A percentile compares a stretch with the other conserved stretches of the same genome.
These are phyloP conservation scores for Antarctomyces pellizariae DNA, from an alignment of 495 filamentous ascomycete genomes.

Conservation along the genomic window DNA sequence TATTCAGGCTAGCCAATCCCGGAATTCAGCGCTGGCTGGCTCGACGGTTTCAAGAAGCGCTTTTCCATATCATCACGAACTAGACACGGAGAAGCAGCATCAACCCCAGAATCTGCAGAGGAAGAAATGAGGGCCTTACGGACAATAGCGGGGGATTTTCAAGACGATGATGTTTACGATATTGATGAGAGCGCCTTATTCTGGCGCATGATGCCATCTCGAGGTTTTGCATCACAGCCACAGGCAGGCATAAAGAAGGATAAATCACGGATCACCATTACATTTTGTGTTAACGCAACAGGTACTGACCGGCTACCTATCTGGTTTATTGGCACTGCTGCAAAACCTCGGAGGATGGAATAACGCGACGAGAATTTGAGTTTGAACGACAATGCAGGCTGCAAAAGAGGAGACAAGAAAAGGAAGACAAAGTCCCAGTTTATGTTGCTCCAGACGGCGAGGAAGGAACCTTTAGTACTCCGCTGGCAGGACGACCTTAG, in stretches of 20 bases:
- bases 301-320: slow-evolving; percentile 8
- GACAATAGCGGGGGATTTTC: slow-evolving; percentile 8
- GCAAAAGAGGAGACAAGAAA: too few relatives aligned
- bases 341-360: slow-evolving; percentile 8
- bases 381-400: too few relatives aligned
- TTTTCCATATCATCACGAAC: slow-evolving; percentile 3
- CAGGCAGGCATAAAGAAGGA: slow-evolving; percentile 5
- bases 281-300: slow-evolving; percentile 10
- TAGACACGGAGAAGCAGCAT: slow-evolving; percentile 6
- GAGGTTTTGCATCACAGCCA: slow-evolving; percentile 6
- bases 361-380: too few relatives aligned
- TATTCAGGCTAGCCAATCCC: slow-evolving; percentile 7
- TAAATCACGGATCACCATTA: slow-evolving; percentile 9
- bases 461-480: too few relatives aligned
- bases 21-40: slow-evolving; percentile 12
- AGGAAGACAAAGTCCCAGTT: too few relatives aligned
- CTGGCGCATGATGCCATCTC: slow-evolving; percentile 11
- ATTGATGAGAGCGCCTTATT: slow-evolving; percentile 14
- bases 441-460: too few relatives aligned
- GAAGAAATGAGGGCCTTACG: slow-evolving; percentile 7
- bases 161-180: slow-evolving; percentile 12
- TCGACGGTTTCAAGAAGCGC: slow-evolving; percentile 12
- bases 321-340: slow-evolving; percentile 13
- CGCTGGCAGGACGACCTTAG: too few relatives aligned
- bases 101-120: not conserved